Percentiles rank a stretch among this genome's conserved stretches.
Evolutionary conservation across 1,284 basidiomycete species (phyloP).

Genomic region (Sanghuangporus weigelae): DNA sequence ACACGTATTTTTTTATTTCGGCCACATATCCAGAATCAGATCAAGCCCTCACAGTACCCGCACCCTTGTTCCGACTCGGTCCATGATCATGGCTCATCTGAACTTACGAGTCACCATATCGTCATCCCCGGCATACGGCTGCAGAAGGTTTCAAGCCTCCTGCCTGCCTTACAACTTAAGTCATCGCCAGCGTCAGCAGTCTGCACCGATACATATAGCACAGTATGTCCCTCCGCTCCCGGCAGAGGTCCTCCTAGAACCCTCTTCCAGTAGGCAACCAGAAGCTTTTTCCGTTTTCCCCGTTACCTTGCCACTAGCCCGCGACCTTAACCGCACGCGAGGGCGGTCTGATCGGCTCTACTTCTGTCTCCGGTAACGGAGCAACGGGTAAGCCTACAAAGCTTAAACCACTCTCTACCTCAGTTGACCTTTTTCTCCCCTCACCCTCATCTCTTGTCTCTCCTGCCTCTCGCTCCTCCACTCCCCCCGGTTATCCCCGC

Average conservation of each 20-base stretch:
- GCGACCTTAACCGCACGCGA: conserved; percentile 1
- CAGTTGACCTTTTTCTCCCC: conserved; percentile 6
- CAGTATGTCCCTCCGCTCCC: neutral
- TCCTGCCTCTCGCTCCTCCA: neutral
- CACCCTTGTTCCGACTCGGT: neutral
- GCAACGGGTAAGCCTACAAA: conserved; percentile 14
- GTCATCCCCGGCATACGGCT: neutral
- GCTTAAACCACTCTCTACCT: neutral
- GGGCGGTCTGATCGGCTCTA: conserved; percentile 13
- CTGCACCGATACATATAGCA: neutral
- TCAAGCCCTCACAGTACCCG: neutral
- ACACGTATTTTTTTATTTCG: conserved; percentile 1
- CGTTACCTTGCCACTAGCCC: conserved; percentile 13
- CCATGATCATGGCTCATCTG: neutral
- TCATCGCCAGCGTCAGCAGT: neutral
- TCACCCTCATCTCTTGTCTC: neutral
- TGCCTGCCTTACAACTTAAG: neutral
- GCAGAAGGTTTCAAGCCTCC: neutral
- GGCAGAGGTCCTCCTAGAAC: neutral
- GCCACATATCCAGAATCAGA: conserved; percentile 1
- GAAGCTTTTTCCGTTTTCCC: conserved; percentile 9
- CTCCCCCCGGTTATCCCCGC: neutral
- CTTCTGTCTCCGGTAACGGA: conserved; percentile 16
- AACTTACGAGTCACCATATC: conserved; percentile 2
- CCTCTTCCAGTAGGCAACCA: conserved; percentile 9